phyloP scores from a whole-genome alignment of 805 yeast genomes.

The Candida mattraensis region DNA sequence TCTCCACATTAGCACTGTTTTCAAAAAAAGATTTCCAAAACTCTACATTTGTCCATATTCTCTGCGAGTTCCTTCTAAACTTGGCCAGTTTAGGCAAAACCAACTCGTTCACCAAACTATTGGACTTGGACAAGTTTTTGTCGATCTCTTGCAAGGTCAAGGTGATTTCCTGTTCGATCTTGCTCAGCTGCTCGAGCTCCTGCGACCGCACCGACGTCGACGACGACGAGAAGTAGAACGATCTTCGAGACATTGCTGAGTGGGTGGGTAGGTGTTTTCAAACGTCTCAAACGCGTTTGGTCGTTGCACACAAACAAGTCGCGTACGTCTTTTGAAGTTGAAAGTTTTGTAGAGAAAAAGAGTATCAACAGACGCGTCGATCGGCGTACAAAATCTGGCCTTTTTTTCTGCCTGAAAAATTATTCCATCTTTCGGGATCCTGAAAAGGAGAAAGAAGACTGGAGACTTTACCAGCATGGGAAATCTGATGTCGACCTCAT shows the following conservation, averaged over 20 bases:
- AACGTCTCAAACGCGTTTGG: too few species aligned
- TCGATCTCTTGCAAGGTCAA: slow-evolving; percentile 77
- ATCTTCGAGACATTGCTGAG: slow-evolving; percentile 29
- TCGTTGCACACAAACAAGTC: slow-evolving; percentile 13
- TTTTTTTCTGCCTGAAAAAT: too few species aligned
- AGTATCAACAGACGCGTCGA: too few species aligned
- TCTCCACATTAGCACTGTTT: slow-evolving; percentile 35
- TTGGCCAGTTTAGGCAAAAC: slow-evolving; percentile 66
- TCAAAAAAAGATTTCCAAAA: slow-evolving; percentile 83
- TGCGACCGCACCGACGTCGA: slow-evolving; percentile 18
- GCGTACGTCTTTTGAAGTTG: background rate
- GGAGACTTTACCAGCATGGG: slow-evolving; percentile 67
- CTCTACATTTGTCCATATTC: slow-evolving; percentile 63
- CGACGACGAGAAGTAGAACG: slow-evolving; percentile 33
- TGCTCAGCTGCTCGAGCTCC: slow-evolving; percentile 49
- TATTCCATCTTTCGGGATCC: too few species aligned
- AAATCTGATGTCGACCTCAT: slow-evolving; percentile 75
- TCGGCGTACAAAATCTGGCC: too few species aligned
- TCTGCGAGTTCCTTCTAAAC: slow-evolving; percentile 56
- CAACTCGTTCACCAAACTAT: slow-evolving; percentile 62
- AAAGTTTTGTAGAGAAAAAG: too few species aligned
- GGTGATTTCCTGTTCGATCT: slow-evolving; percentile 78
- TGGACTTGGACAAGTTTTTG: slow-evolving; percentile 65
- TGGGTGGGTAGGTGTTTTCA: too few species aligned
- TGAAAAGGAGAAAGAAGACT: too few species aligned